Evolutionary conservation across 2,329 filamentous ascomycete genomes (phyloP).

Genomic region (Claviceps spartinae): DNA sequence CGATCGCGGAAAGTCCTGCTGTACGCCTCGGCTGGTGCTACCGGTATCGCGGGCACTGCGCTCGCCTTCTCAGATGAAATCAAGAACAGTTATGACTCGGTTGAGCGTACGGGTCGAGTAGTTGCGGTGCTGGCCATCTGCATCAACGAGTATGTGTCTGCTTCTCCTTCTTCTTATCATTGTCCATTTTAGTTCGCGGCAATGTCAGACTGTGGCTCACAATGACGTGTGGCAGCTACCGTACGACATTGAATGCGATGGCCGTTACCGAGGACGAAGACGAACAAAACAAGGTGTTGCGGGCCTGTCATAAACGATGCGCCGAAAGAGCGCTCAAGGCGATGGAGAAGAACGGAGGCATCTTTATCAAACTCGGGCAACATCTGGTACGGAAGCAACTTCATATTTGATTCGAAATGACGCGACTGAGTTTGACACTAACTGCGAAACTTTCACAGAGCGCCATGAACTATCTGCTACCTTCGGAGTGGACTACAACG

Average conservation of each 20-base stretch:
- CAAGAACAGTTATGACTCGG: slow-evolving; percentile 61
- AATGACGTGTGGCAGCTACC: slow-evolving; percentile 49
- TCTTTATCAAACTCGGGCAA: slow-evolving; percentile 96
- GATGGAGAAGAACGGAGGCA: slow-evolving; percentile 90
- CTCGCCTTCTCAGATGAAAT: slow-evolving; percentile 54
- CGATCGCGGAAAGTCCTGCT: slow-evolving; percentile 24
- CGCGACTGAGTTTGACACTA: not conserved
- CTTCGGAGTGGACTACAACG: slow-evolving; percentile 83
- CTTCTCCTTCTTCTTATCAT: not conserved
- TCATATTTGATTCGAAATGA: not conserved
- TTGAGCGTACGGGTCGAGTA: slow-evolving; percentile 67
- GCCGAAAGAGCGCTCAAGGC: slow-evolving; percentile 76
- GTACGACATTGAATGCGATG: slow-evolving; percentile 61
- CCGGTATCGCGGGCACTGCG: slow-evolving; percentile 31
- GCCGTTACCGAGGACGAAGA: slow-evolving; percentile 48
- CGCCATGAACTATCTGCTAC: slow-evolving; percentile 89
- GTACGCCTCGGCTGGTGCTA: slow-evolving; percentile 37
- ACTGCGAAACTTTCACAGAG: slow-evolving; percentile 34
- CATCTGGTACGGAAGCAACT: slow-evolving; percentile 48
- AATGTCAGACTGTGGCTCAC: not conserved
- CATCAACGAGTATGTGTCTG: slow-evolving; percentile 62
- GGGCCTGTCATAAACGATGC: slow-evolving; percentile 82
- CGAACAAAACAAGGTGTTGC: slow-evolving; percentile 55
- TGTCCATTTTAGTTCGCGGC: not conserved
- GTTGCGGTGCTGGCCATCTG: slow-evolving; percentile 60